phyloP scores from a whole-genome alignment of 2,329 filamentous ascomycete genomes.

The Aspergillus melleus region DNA sequence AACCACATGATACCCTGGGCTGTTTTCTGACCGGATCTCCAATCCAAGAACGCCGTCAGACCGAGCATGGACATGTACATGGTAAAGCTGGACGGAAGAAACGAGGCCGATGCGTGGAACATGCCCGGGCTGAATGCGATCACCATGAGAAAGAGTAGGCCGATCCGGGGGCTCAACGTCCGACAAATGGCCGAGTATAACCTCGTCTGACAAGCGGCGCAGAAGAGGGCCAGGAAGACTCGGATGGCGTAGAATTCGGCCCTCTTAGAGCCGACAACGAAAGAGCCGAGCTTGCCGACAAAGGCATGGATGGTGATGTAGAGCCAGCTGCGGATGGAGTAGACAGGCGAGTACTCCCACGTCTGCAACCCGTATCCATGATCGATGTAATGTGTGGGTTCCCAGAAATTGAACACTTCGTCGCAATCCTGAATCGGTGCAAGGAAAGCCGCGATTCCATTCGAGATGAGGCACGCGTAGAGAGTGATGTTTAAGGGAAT shows the following conservation, averaged over 20 bases:
- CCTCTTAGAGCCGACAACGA: constrained; percentile 52
- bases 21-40: constrained; percentile 75
- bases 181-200: constrained; percentile 76
- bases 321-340: constrained; percentile 91
- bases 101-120: constrained; percentile 86
- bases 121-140: constrained; percentile 82
- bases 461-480: constrained; percentile 74
- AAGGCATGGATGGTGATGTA: constrained; percentile 80
- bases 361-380: constrained; percentile 94
- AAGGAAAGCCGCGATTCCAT: constrained; percentile 73
- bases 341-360: constrained; percentile 97
- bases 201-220: constrained; percentile 78
- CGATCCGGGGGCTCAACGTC: constrained; percentile 78
- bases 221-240: constrained; percentile 69
- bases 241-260: constrained; percentile 86
- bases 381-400: constrained; percentile 89
- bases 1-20: constrained; percentile 88
- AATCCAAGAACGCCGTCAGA: constrained; percentile 86
- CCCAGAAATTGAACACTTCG: constrained; percentile 99
- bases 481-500: constrained; percentile 75
- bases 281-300: constrained; percentile 64
- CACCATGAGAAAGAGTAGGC: constrained; percentile 77
- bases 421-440: constrained; percentile 97
- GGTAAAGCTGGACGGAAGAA: constrained; percentile 89
- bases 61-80: constrained; percentile 94